phyloP scores from a whole-genome alignment of 2,329 filamentous ascomycete species.

The Aspergillus sp. region DNA sequence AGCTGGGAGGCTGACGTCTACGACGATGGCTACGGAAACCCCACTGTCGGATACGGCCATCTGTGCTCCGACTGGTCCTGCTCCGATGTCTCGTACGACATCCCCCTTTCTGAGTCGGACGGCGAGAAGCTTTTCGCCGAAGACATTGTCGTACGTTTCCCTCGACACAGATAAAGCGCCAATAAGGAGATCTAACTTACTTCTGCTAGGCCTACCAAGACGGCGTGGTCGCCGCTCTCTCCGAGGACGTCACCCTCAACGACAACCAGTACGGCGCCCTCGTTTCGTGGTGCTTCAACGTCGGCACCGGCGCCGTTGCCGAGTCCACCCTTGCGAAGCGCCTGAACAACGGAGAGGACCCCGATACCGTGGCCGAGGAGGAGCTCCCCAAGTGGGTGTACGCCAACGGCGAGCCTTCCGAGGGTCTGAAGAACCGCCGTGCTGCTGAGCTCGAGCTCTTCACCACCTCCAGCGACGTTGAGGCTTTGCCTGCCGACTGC shows the following conservation, averaged over 20 bases:
- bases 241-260: slow-evolving; percentile 41
- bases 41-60: slow-evolving; percentile 54
- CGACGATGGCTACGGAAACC: slow-evolving; percentile 47
- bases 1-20: slow-evolving; percentile 29
- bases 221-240: slow-evolving; percentile 41
- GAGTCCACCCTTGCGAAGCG: slow-evolving; percentile 43
- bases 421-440: slow-evolving; percentile 44
- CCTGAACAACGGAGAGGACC: slow-evolving; percentile 46
- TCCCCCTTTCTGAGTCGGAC: slow-evolving; percentile 44
- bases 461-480: slow-evolving; percentile 13
- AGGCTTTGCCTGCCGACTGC: slow-evolving; percentile 9
- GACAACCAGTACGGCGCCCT: slow-evolving; percentile 55
- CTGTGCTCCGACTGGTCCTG: slow-evolving; percentile 45
- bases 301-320: slow-evolving; percentile 45
- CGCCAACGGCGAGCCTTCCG: slow-evolving; percentile 39
- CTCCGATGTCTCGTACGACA: slow-evolving; percentile 46
- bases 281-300: slow-evolving; percentile 53
- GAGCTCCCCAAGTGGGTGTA: slow-evolving; percentile 53
- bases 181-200: background rate
- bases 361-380: slow-evolving; percentile 41
- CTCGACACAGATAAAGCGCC: background rate
- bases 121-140: slow-evolving; percentile 42
- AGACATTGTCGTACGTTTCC: slow-evolving; percentile 37
- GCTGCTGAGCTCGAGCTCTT: slow-evolving; percentile 47
- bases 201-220: slow-evolving; percentile 30